Conservation (phyloP, 2,329 filamentous ascomycete species). For the Fusarium bulbicola region DNA sequence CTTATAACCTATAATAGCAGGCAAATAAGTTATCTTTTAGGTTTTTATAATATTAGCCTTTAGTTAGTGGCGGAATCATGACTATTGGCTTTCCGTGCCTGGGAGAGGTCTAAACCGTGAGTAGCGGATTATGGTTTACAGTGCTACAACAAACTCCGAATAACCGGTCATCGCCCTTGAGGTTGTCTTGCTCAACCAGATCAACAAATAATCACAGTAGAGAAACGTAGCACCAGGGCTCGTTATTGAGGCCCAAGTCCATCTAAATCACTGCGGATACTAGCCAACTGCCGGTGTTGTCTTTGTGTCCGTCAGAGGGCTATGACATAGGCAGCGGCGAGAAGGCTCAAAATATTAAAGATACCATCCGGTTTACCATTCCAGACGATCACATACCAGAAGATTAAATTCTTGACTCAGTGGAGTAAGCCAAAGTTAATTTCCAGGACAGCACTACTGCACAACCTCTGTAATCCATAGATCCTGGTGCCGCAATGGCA, state of each 20-base stretch:
- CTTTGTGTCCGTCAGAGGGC: not conserved
- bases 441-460: not conserved
- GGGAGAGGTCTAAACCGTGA: too few species aligned
- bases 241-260: accelerated
- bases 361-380: not conserved
- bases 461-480: accelerated
- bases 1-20: too few species aligned
- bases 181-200: too few species aligned
- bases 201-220: too few species aligned
- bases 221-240: too few species aligned
- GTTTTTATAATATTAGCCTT: too few species aligned
- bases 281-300: not conserved
- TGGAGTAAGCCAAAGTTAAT: accelerated
- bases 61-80: accelerated
- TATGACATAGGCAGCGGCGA: not conserved
- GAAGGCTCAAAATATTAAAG: accelerated
- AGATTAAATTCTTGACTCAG: too few species aligned
- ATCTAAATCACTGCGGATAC: too few species aligned
- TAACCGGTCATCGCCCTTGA: too few species aligned
- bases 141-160: too few species aligned
- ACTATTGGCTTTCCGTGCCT: not conserved
- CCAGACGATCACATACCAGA: not conserved
- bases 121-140: too few species aligned
- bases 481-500: not conserved
- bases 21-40: too few species aligned